phyloP scores from a whole-genome alignment of 352 stramenopile genomes.

The Phytopythium helicoides region DNA sequence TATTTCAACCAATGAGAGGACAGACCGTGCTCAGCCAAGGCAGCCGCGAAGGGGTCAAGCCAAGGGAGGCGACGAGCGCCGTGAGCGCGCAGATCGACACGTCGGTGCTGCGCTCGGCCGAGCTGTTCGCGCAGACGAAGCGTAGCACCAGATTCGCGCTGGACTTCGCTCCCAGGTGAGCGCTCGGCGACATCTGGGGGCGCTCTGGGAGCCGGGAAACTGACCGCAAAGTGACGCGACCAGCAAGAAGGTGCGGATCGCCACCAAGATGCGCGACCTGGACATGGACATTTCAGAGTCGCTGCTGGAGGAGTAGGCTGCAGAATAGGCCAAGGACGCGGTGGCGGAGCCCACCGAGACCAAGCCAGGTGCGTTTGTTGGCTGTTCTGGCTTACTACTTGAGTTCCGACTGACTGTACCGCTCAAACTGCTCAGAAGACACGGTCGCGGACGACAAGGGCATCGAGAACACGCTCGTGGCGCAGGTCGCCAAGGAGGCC shows the following conservation, averaged over 20 bases:
- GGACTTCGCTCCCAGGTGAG: slow-evolving; percentile 66
- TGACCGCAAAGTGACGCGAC: too few species aligned
- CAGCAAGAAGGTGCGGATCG: slow-evolving; percentile 77
- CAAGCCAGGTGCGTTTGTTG: slow-evolving; percentile 7
- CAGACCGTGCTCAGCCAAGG: too few species aligned
- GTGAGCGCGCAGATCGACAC: slow-evolving; percentile 47
- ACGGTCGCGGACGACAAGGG: slow-evolving; percentile 1
- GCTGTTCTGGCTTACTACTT: too few species aligned
- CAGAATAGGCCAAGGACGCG: neutral
- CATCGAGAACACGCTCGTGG: slow-evolving; percentile 34
- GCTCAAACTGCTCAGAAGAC: neutral
- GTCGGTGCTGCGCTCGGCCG: slow-evolving; percentile 62
- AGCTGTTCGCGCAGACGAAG: slow-evolving; percentile 75
- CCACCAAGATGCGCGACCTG: slow-evolving; percentile 55
- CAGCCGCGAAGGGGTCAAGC: too few species aligned
- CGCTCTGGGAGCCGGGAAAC: too few species aligned
- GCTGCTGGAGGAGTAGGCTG: slow-evolving; percentile 37
- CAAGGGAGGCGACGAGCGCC: too few species aligned
- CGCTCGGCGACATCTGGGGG: too few species aligned
- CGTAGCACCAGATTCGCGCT: slow-evolving; percentile 34
- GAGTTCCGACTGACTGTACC: too few species aligned
- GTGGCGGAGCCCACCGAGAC: slow-evolving; percentile 4
- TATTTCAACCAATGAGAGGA: too few species aligned
- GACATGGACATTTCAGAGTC: slow-evolving; percentile 60
- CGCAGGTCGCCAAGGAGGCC: slow-evolving; percentile 54